phyloP scores from a whole-genome alignment of 176 grass and related monocot species.

The Eragrostis curvula region DNA sequence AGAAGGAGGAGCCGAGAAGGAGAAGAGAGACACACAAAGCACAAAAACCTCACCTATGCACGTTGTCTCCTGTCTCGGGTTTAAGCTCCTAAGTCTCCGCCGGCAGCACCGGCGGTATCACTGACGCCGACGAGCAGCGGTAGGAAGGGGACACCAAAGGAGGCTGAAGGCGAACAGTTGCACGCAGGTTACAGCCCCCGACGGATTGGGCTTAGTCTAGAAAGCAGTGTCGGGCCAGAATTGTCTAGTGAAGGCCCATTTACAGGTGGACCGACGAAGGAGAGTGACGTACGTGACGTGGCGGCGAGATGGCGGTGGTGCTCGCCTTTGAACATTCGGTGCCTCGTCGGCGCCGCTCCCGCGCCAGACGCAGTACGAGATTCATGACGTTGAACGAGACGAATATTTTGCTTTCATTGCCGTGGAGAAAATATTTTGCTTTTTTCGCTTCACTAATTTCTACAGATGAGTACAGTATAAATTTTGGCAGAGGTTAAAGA shows the following conservation, averaged over 20 bases:
- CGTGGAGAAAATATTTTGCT: not conserved
- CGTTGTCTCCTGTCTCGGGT: too few relatives aligned
- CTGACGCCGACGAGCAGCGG: not conserved
- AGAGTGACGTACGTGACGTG: not conserved
- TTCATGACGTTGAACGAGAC: too few relatives aligned
- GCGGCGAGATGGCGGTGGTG: not conserved
- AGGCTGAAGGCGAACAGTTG: too few relatives aligned
- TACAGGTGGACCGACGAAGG: not conserved
- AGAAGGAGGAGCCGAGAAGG: too few relatives aligned
- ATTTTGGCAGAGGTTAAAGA: not conserved
- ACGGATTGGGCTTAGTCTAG: not conserved
- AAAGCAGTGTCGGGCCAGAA: not conserved
- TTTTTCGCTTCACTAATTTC: not conserved
- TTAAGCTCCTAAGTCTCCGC: too few relatives aligned
- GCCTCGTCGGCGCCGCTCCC: not conserved
- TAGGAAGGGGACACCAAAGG: too few relatives aligned
- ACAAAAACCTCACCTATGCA: too few relatives aligned
- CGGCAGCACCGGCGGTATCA: not conserved
- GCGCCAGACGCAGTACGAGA: not conserved
- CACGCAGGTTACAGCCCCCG: not conserved
- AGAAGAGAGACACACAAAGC: too few relatives aligned
- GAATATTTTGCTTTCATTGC: not conserved
- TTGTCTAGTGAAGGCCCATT: too few relatives aligned
- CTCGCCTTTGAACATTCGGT: not conserved
- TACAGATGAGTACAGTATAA: not conserved